These are phyloP conservation scores for Leccinum glutinopallens DNA, from an alignment of 1,284 basidiomycete genomes.

Conservation along the genomic window DNA sequence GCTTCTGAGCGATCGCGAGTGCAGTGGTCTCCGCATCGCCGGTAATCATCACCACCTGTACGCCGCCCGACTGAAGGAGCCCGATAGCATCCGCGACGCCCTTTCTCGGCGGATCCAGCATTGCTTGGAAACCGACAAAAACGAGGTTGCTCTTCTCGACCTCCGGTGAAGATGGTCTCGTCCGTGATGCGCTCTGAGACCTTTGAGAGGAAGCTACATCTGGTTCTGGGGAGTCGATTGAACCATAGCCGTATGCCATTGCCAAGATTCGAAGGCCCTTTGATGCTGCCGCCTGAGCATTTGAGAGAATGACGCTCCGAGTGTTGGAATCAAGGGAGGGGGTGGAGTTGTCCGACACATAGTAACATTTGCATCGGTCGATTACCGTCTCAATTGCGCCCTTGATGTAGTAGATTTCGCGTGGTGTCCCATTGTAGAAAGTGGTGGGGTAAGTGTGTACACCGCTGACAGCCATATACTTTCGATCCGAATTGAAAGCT, in stretches of 20 bases:
- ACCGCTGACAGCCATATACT: slow-evolving; percentile 91
- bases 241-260: slow-evolving; percentile 84
- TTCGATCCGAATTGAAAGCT: slow-evolving; percentile 91
- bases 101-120: slow-evolving; percentile 93
- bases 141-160: slow-evolving; percentile 65
- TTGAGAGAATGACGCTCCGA: slow-evolving; percentile 64
- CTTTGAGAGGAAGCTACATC: slow-evolving; percentile 28
- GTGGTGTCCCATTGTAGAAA: slow-evolving; percentile 43
- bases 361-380: slow-evolving; percentile 84
- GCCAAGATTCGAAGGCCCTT: slow-evolving; percentile 87
- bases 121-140: slow-evolving; percentile 92
- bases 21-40: slow-evolving; percentile 95
- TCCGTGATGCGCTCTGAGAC: slow-evolving; percentile 24
- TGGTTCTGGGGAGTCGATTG: slow-evolving; percentile 43
- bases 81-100: slow-evolving; percentile 90
- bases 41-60: slow-evolving; percentile 98
- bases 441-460: slow-evolving; percentile 43
- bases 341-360: slow-evolving; percentile 83
- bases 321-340: slow-evolving; percentile 73
- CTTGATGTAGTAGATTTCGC: slow-evolving; percentile 89
- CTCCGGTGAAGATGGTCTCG: slow-evolving; percentile 36
- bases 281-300: slow-evolving; percentile 72
- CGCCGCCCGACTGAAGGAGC: slow-evolving; percentile 80
- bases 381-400: slow-evolving; percentile 91
- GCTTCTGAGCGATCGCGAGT: slow-evolving; percentile 81